Evolutionary conservation across 805 yeast genomes (phyloP), one percentile per base, ranked within the genome.

Genomic region (Saccharomycopsis amapae): DNA sequence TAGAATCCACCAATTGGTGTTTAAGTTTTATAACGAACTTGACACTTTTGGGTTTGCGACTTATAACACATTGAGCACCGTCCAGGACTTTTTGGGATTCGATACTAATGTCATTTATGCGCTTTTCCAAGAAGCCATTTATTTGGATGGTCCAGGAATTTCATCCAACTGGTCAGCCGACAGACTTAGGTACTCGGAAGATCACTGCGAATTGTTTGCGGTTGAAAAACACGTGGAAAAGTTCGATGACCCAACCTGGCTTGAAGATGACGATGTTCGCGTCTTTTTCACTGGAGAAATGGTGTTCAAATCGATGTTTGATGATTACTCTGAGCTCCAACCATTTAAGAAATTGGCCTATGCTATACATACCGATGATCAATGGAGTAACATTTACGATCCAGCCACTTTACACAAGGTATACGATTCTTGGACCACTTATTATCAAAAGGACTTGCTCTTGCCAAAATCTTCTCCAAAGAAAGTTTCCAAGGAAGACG

Each of bases 51-150:
- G 68, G 1, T 46, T 54, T 20, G 68, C 75, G 3, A 60, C 75
- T 2, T 69, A 68, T 49, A 56, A 51, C 15, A 61, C 69, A 1
- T 60, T 73, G 46, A 51, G 43, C 20, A 37, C 51, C 2, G 49
- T 75, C 10, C 67, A 70, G 49, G 57, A 56, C 38, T 52, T 45
- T 20, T 56, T 62, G 6, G 60, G 69, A 1, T 78, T 75, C 54
- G 81, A 76, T 48, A 70, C 81, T 3, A 77, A 77, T 51, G 59
- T 72, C 25, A 53, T 78, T 15, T 77, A 77, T 54, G 76, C 77
- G 2, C 61, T 78, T 34, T 69, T 76, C 52, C 81, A 76, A 55
- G 82, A 77, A 51, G 76, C 79, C 4, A 76, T 78, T 13, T 77
- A 77, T 56, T 62, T 73, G 49, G 76, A 74, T 52, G 73, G 75